Conservation (phyloP, 1,139 yeast species). For the Lodderomyces margitis region DNA sequence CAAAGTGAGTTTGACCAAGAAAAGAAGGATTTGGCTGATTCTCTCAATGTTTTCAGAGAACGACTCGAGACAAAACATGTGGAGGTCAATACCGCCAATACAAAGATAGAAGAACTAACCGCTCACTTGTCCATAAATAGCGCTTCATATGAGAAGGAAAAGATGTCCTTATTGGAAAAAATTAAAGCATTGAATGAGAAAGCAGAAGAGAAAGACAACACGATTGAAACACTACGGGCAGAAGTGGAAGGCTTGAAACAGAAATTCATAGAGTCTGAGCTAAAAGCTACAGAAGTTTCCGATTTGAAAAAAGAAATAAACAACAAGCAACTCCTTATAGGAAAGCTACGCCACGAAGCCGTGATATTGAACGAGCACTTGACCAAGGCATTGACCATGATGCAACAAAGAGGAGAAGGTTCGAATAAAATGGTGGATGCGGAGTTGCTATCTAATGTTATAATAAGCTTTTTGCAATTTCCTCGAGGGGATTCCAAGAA, state of each 20-base stretch:
- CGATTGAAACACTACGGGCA: slow-evolving; percentile 10
- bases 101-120: slow-evolving; percentile 14
- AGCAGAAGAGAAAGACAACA: slow-evolving; percentile 5
- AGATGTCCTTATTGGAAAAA: slow-evolving; percentile 9
- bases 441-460: slow-evolving; percentile 80
- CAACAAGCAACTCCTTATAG: slow-evolving; percentile 76
- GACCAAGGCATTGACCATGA: slow-evolving; percentile 78
- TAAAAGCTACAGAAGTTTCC: slow-evolving; percentile 13
- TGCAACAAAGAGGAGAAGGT: slow-evolving; percentile 65
- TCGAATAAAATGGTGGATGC: slow-evolving; percentile 78
- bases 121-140: slow-evolving; percentile 11
- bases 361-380: slow-evolving; percentile 92
- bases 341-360: slow-evolving; percentile 92
- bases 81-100: slow-evolving; percentile 17
- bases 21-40: slow-evolving; percentile 37
- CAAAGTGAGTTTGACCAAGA: slow-evolving; percentile 50
- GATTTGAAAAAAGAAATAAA: slow-evolving; percentile 42
- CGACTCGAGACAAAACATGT: slow-evolving; percentile 27
- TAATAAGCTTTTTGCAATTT: slow-evolving; percentile 79
- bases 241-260: slow-evolving; percentile 10
- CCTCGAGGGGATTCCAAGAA: slow-evolving; percentile 95
- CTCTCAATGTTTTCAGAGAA: slow-evolving; percentile 47
- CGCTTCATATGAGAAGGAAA: slow-evolving; percentile 8
- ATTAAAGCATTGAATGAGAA: slow-evolving; percentile 14
- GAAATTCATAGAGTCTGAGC: slow-evolving; percentile 7